Conservation (phyloP, 2,329 filamentous ascomycete species). For the Ciborinia camelliae region DNA sequence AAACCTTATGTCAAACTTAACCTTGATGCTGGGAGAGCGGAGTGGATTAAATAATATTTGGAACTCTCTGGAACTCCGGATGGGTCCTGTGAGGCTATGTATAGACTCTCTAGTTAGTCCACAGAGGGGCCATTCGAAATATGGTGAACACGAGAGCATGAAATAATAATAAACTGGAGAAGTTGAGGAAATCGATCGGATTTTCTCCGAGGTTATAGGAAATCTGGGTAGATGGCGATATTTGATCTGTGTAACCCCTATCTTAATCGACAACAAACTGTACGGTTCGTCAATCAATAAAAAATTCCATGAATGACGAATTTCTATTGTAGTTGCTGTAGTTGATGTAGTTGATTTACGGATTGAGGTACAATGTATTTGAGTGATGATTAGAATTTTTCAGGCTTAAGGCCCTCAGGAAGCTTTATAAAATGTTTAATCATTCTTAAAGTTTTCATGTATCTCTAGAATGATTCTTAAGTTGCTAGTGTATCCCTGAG, state of each 20-base stretch:
- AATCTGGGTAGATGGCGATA: constrained; percentile 8
- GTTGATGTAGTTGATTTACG: too few relatives aligned
- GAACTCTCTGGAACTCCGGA: too few relatives aligned
- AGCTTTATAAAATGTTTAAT: too few relatives aligned
- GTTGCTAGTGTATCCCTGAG: too few relatives aligned
- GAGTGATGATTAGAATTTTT: too few relatives aligned
- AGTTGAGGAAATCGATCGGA: background rate
- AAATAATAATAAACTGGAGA: constrained; percentile 11
- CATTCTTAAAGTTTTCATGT: too few relatives aligned
- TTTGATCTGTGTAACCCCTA: constrained; percentile 6
- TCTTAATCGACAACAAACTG: background rate
- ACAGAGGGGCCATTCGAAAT: constrained; percentile 12
- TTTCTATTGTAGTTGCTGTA: too few relatives aligned
- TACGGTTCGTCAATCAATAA: too few relatives aligned
- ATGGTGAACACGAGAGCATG: constrained; percentile 7
- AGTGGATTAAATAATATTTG: background rate
- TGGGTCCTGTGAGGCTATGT: constrained; percentile 2
- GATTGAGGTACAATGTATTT: too few relatives aligned
- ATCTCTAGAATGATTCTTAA: too few relatives aligned
- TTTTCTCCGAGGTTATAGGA: background rate
- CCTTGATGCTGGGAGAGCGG: background rate
- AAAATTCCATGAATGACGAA: too few relatives aligned
- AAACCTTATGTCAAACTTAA: background rate
- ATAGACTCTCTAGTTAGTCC: background rate
- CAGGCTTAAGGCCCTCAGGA: too few relatives aligned